Evolutionary conservation across 352 stramenopile genomes (phyloP).

Genomic region (Phytopythium vexans): DNA sequence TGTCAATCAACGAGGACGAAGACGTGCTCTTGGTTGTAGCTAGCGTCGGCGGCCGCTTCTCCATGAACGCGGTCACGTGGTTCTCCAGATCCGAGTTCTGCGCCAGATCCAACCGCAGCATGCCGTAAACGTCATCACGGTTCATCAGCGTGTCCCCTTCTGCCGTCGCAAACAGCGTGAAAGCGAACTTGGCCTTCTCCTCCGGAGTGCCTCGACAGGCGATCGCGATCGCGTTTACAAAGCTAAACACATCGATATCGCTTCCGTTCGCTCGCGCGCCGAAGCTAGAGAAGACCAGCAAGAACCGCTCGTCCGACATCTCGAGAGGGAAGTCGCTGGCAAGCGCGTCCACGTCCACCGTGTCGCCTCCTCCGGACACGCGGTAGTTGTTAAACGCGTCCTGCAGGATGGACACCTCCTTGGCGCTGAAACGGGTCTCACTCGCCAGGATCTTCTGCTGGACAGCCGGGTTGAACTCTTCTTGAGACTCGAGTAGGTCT

Average conservation of each 20-base stretch:
- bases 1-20: conserved; percentile 45
- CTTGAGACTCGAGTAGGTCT: conserved; percentile 77
- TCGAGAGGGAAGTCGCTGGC: conserved; percentile 77
- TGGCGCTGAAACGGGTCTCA: conserved; percentile 75
- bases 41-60: conserved; percentile 46
- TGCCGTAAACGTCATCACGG: conserved; percentile 78
- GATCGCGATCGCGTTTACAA: conserved; percentile 78
- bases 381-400: conserved; percentile 87
- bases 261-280: conserved; percentile 69
- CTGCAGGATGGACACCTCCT: conserved; percentile 77
- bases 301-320: conserved; percentile 80
- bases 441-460: conserved; percentile 87
- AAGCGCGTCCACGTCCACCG: conserved; percentile 77
- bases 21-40: conserved; percentile 52
- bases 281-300: conserved; percentile 76
- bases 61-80: conserved; percentile 60
- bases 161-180: conserved; percentile 70
- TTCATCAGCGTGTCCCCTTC: conserved; percentile 52
- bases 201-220: conserved; percentile 65
- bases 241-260: conserved; percentile 87
- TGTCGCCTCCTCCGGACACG: conserved; percentile 55
- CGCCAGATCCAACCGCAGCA: conserved; percentile 79
- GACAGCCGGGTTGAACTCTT: conserved; percentile 86
- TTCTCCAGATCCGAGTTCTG: conserved; percentile 71
- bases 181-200: conserved; percentile 78